Percentiles rank a stretch among this genome's conserved stretches.
Evolutionary conservation across 2,329 filamentous ascomycete species (phyloP).

Genomic region (Epicoccum sorghinum): DNA sequence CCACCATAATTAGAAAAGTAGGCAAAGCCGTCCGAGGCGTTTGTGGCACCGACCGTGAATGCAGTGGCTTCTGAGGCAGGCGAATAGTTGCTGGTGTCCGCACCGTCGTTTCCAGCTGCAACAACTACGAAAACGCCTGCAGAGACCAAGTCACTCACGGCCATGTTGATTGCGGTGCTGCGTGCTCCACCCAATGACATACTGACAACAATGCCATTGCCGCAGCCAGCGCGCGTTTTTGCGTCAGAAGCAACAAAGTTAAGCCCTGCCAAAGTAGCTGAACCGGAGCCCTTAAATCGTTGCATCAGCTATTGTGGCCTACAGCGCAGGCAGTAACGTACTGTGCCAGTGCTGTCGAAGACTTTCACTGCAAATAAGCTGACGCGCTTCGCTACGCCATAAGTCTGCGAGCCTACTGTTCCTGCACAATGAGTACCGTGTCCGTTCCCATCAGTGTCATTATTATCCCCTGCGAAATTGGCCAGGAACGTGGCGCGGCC

Average conservation of each 20-base stretch:
- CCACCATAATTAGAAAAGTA: no score
- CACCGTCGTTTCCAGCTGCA: constrained; percentile 68
- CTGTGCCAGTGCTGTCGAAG: neutral
- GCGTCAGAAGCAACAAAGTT: neutral
- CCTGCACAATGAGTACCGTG: constrained; percentile 48
- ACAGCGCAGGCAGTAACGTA: neutral
- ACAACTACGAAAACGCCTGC: no score
- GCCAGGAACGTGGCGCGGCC: neutral
- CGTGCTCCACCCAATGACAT: no score
- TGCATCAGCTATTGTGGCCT: neutral
- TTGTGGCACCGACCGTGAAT: no score
- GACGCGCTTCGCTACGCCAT: constrained; percentile 46
- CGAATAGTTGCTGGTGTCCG: constrained; percentile 88
- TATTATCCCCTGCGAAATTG: constrained; percentile 26
- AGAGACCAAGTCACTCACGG: neutral
- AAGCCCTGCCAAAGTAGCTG: neutral
- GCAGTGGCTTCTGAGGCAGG: no score
- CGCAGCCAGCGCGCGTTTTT: no score
- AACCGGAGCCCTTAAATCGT: neutral
- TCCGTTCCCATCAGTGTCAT: constrained; percentile 44
- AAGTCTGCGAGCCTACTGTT: constrained; percentile 44
- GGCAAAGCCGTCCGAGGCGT: no score
- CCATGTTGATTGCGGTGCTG: neutral
- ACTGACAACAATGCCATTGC: no score
- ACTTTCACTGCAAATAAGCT: constrained; percentile 29